Evolutionary conservation across 1,284 basidiomycete species (phyloP).

Genomic region (Pseudozyma thailandica): DNA sequence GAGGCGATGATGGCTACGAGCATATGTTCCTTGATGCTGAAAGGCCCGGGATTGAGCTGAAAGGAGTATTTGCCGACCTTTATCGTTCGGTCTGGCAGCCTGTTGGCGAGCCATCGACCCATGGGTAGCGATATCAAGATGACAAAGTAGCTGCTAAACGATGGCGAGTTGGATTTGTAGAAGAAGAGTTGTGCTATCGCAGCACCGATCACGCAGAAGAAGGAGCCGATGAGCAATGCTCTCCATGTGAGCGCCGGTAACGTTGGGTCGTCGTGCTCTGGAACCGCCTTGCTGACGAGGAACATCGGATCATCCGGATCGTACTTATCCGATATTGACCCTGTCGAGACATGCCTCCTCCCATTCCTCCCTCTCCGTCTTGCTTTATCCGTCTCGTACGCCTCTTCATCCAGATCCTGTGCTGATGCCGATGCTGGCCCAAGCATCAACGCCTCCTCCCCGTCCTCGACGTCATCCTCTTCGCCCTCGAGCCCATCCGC

Average conservation of each 20-base stretch:
- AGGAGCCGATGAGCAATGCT: slow-evolving; percentile 71
- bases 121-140: slow-evolving; percentile 71
- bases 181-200: slow-evolving; percentile 65
- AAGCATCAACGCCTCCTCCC: slow-evolving; percentile 50
- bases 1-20: slow-evolving; percentile 70
- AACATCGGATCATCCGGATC: slow-evolving; percentile 58
- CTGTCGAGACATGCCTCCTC: slow-evolving; percentile 31
- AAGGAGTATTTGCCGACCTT: slow-evolving; percentile 60
- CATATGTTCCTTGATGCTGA: slow-evolving; percentile 70
- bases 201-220: slow-evolving; percentile 72
- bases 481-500: slow-evolving; percentile 8
- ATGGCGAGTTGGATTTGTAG: slow-evolving; percentile 68
- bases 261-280: slow-evolving; percentile 72
- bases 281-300: slow-evolving; percentile 69
- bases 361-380: slow-evolving; percentile 10
- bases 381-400: slow-evolving; percentile 32
- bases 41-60: slow-evolving; percentile 71
- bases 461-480: slow-evolving; percentile 31
- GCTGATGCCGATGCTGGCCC: slow-evolving; percentile 32
- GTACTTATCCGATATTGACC: slow-evolving; percentile 44
- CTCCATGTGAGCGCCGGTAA: slow-evolving; percentile 72
- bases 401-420: slow-evolving; percentile 17
- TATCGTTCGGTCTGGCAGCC: slow-evolving; percentile 60
- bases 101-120: slow-evolving; percentile 68
- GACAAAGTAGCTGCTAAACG: slow-evolving; percentile 73